These are phyloP conservation scores for Aspergillus sparsus DNA, from an alignment of 495 filamentous ascomycete genomes.

Conservation along the genomic window DNA sequence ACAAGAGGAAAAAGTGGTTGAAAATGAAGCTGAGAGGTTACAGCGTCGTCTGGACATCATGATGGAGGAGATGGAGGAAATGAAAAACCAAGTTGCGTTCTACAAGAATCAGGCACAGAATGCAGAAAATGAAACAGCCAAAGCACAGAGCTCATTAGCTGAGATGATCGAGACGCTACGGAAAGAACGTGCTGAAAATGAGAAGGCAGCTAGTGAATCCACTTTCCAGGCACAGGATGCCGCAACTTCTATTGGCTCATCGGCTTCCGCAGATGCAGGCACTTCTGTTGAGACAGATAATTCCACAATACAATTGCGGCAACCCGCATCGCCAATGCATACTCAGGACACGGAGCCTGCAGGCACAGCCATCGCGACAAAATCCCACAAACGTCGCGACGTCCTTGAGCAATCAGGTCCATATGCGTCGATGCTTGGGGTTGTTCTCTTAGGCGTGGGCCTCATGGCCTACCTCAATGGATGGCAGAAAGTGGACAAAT, in stretches of 20 bases:
- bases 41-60: constrained; percentile 78
- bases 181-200: constrained; percentile 54
- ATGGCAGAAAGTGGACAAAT: constrained; percentile 72
- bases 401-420: constrained; percentile 69
- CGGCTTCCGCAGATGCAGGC: constrained; percentile 12
- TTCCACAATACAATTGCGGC: constrained; percentile 8
- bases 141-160: constrained; percentile 68
- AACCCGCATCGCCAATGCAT: constrained; percentile 27
- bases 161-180: constrained; percentile 88
- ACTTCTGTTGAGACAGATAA: constrained; percentile 3
- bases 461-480: constrained; percentile 95
- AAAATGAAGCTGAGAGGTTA: constrained; percentile 45
- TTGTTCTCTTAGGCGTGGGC: constrained; percentile 85
- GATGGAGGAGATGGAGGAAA: constrained; percentile 77
- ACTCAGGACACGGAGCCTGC: constrained; percentile 42
- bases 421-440: constrained; percentile 83
- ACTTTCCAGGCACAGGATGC: constrained; percentile 13
- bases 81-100: constrained; percentile 75
- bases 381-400: constrained; percentile 35
- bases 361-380: constrained; percentile 42
- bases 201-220: neutral
- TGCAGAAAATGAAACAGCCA: constrained; percentile 72
- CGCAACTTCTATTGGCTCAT: constrained; percentile 10
- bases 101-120: constrained; percentile 76
- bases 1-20: constrained; percentile 28